Conservation (phyloP, 2,329 filamentous ascomycete species). For the Stromatinia cepivora region DNA sequence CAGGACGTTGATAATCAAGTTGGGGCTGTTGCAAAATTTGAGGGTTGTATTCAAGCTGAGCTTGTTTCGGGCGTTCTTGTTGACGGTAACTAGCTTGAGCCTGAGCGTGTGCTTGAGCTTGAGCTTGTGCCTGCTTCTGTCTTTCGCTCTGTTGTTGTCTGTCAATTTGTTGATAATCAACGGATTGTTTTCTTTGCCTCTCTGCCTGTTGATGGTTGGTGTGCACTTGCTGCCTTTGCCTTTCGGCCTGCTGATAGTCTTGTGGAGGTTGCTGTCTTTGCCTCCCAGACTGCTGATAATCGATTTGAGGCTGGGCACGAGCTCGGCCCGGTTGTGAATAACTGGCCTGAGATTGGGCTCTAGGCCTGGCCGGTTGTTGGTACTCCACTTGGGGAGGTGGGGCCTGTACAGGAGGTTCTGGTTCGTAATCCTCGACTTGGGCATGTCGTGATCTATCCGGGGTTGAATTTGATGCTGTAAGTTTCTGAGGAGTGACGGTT, state of each 20-base stretch:
- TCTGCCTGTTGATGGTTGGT: conserved; percentile 15
- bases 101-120: conserved; percentile 15
- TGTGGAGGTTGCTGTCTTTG: conserved; percentile 19
- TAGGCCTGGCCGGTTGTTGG: conserved; percentile 16
- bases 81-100: conserved; percentile 23
- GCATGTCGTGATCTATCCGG: conserved; percentile 27
- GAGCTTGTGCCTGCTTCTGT: conserved; percentile 22
- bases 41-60: conserved; percentile 25
- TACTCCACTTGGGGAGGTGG: conserved; percentile 14
- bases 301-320: conserved; percentile 16
- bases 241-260: conserved; percentile 20
- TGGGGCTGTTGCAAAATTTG: conserved; percentile 30
- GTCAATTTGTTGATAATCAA: conserved; percentile 20
- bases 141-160: conserved; percentile 23
- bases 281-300: conserved; percentile 21
- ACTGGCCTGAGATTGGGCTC: conserved; percentile 22
- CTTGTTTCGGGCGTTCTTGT: conserved; percentile 25
- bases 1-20: conserved; percentile 28
- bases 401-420: conserved; percentile 36
- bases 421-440: conserved; percentile 36
- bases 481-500: conserved; percentile 54
- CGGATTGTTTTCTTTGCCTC: conserved; percentile 20
- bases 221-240: conserved; percentile 18
- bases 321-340: conserved; percentile 16
- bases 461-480: conserved; percentile 31